phyloP scores from a whole-genome alignment of 352 stramenopile species.

The Phytopythium chamaehyphon region DNA sequence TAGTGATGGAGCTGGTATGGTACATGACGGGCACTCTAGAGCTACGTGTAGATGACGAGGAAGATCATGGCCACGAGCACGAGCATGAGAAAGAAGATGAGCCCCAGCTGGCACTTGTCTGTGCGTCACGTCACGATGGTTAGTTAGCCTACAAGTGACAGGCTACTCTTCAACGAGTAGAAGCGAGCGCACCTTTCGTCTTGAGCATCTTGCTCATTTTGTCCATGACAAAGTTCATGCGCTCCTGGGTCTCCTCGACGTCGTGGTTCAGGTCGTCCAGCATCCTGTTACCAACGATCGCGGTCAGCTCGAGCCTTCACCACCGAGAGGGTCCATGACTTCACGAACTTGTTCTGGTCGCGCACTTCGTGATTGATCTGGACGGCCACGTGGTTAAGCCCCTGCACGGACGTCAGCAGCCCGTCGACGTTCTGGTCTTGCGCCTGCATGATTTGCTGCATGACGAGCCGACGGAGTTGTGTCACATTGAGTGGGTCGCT shows the following conservation, averaged over 20 bases:
- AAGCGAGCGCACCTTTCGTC: constrained; percentile 60
- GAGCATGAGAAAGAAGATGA: constrained; percentile 66
- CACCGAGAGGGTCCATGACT: background rate
- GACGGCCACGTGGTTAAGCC: constrained; percentile 62
- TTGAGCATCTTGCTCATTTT: constrained; percentile 72
- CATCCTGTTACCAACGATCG: constrained; percentile 41
- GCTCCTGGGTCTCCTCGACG: constrained; percentile 67
- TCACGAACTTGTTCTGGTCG: constrained; percentile 60
- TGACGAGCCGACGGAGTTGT: background rate
- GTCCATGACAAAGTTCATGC: constrained; percentile 84
- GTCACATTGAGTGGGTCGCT: background rate
- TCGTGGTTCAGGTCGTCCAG: constrained; percentile 69
- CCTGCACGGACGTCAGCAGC: constrained; percentile 47
- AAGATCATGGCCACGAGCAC: constrained; percentile 76
- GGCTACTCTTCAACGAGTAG: too few relatives aligned
- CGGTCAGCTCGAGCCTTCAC: background rate
- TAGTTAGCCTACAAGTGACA: too few relatives aligned
- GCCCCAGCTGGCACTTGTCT: constrained; percentile 77
- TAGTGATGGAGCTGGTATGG: too few relatives aligned
- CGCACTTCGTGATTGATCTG: constrained; percentile 71
- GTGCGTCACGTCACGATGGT: background rate
- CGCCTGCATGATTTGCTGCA: constrained; percentile 63
- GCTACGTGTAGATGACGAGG: constrained; percentile 81
- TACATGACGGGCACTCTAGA: background rate
- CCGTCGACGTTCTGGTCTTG: constrained; percentile 62